Evolutionary conservation across 2,329 filamentous ascomycete species (phyloP).

Genomic region (Cordyceps javanica): DNA sequence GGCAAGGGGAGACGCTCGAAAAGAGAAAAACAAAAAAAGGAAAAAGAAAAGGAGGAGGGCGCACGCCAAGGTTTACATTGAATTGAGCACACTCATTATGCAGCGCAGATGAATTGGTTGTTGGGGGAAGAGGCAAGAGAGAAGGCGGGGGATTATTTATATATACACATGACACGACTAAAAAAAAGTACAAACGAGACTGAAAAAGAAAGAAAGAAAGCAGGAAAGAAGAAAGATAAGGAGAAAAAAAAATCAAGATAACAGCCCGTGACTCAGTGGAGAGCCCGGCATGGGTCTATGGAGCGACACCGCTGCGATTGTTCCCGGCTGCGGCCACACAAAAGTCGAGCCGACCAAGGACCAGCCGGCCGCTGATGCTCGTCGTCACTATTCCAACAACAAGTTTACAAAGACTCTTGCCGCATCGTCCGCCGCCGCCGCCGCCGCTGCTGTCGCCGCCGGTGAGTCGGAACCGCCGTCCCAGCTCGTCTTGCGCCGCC

Average conservation of each 20-base stretch:
- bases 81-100: no score
- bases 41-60: no score
- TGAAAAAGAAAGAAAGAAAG: neutral
- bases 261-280: constrained; percentile 7
- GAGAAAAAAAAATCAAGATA: neutral
- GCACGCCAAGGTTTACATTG: no score
- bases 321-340: neutral
- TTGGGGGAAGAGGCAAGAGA: no score
- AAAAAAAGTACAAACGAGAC: no score
- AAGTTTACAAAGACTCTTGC: neutral
- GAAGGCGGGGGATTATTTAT: no score
- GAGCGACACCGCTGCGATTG: constrained; percentile 7
- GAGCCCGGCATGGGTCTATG: constrained; percentile 3
- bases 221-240: neutral
- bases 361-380: neutral
- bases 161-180: no score
- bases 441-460: neutral
- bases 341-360: neutral
- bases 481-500: neutral
- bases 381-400: neutral
- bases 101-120: no score
- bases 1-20: neutral
- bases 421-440: neutral
- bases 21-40: no score
- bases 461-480: neutral